Evolutionary conservation across 2,329 filamentous ascomycete species (phyloP), one percentile per base, ranked within the genome.

Genomic region (Exophiala aquamarina): DNA sequence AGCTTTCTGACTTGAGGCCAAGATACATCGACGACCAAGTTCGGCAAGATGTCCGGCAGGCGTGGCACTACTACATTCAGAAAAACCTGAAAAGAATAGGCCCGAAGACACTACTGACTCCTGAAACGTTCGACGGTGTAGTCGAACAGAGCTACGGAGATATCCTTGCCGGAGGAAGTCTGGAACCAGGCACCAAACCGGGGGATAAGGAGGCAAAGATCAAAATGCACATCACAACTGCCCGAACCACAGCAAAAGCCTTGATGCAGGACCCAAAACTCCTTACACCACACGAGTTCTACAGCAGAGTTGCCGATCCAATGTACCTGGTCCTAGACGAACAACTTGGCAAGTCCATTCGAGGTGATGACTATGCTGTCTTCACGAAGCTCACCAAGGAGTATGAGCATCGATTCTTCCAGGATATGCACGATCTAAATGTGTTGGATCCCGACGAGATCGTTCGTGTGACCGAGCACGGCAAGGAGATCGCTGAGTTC

Each of bases 401-500:
- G 62, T 95, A 90, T 73, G 92, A 96, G 67, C 75, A 80, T n/a
- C 79, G 89, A 11, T 97, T 96, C 68, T 86, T 87, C 64, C 82
- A 87, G 47, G 92, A 97, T 61, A 91, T 97, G 85, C 78, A 83
- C 52, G 82, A 83, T 5, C 73, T 97, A 41, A 97, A 97, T 61
- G 89, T 95, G 9, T 74, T 92, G 31, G 77, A 84, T 17, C 90
- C 92, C 0, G 87, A 94, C 60, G 79, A 86, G 26, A 73, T 95
- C 19, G 95, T 90, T 0, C 77, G 91, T 47, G 92, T 96, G n/a
- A 95, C 90, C 1, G 89, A 95, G 61, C 96, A 93, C 59, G 87
- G 92, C 3, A 83, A 84, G 0, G 84, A 95, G 62, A 96, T 97
- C 61, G 89, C 87, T 36, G 73, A 79, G 8, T 96, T 95, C 54